Percentiles rank a stretch among this genome's conserved stretches.
Conservation (phyloP, 2,329 filamentous ascomycete genomes). For the Ophiostoma perfectum region DNA sequence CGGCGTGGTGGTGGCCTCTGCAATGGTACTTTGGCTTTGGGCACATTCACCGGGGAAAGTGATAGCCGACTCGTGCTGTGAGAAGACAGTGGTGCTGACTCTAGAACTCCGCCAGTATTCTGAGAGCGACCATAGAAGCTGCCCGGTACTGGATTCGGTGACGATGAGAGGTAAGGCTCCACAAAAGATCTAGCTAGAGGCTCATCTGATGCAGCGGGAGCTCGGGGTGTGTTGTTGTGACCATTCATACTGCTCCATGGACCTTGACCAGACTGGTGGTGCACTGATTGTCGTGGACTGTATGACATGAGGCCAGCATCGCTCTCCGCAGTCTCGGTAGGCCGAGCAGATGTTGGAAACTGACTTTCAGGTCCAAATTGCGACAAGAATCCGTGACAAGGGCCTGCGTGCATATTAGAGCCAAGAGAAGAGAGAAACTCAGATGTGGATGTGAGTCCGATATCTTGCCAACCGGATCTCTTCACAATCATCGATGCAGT, state of each 20-base stretch:
- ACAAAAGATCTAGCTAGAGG: background rate
- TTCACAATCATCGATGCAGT: constrained; percentile 43
- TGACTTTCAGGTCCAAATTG: constrained; percentile 26
- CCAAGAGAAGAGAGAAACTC: constrained; percentile 50
- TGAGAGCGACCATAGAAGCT: background rate
- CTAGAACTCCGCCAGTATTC: background rate
- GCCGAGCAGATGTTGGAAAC: background rate
- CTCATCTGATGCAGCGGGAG: background rate
- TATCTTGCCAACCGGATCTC: constrained; percentile 43
- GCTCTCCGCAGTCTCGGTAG: background rate
- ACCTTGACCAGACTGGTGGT: background rate
- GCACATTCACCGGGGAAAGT: constrained; percentile 40
- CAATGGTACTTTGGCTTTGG: constrained; percentile 42
- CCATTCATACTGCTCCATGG: background rate
- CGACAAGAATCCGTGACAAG: constrained; percentile 41
- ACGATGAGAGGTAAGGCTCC: background rate
- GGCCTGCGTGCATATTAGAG: constrained; percentile 36
- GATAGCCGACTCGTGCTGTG: constrained; percentile 33
- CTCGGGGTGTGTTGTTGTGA: background rate
- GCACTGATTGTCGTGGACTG: background rate
- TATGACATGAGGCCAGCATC: background rate
- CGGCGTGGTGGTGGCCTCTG: constrained; percentile 50
- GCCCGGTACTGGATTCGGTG: background rate
- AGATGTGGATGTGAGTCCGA: constrained; percentile 42
- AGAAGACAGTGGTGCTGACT: background rate